Evolutionary conservation across 495 filamentous ascomycete genomes (phyloP).

Genomic region (Extremus antarcticus): DNA sequence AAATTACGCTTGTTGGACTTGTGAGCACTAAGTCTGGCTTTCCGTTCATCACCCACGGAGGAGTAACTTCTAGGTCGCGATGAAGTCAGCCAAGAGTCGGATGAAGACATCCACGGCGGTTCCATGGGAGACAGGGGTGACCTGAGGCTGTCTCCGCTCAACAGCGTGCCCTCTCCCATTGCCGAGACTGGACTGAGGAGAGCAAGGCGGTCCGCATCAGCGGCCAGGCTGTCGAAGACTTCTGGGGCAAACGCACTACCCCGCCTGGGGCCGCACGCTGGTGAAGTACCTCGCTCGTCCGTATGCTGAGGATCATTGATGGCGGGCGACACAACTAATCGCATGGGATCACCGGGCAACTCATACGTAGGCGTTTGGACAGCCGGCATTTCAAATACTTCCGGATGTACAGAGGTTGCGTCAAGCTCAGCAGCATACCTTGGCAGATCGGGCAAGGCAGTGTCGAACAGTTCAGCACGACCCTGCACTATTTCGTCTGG

Average conservation of each 20-base stretch:
- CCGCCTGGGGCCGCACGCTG: constrained; percentile 11
- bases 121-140: background rate
- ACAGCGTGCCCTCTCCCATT: background rate
- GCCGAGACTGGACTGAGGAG: constrained; percentile 11
- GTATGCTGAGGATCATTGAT: background rate
- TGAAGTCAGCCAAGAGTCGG: too few species aligned
- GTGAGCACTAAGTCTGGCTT: constrained; percentile 10
- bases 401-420: constrained; percentile 9
- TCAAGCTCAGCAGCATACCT: constrained; percentile 21
- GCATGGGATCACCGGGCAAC: constrained; percentile 29
- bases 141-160: background rate
- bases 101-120: background rate
- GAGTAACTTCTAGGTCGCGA: constrained; percentile 10
- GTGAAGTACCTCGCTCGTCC: background rate
- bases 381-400: constrained; percentile 34
- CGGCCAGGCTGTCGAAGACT: background rate
- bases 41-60: constrained; percentile 19
- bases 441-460: constrained; percentile 6
- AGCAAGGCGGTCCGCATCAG: background rate
- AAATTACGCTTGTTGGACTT: constrained; percentile 21
- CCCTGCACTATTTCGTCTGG: constrained; percentile 12
- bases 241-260: constrained; percentile 26
- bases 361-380: constrained; percentile 37
- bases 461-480: constrained; percentile 11
- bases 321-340: constrained; percentile 18